Base-by-base conservation (phyloP, 2,329 filamentous ascomycete species). In the Botrytis sinoallii region DNA sequence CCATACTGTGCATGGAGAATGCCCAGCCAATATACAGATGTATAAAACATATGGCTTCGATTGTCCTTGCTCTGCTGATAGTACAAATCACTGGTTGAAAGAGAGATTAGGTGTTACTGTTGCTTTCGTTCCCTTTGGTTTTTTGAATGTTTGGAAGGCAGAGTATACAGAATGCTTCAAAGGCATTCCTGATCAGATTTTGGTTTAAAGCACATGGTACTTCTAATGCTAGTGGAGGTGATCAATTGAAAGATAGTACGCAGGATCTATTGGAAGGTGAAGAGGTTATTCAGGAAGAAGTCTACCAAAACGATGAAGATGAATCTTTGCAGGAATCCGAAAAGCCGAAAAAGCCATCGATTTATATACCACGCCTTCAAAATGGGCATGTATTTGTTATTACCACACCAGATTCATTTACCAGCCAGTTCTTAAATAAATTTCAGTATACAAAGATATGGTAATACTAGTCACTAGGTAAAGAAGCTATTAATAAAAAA, bases 171-270 rank as follows among this genome's bases (percentile, higher is more conserved):
- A 55, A 18, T 55, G 29, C 25, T 52, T 68, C 35, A 48, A 48
- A 44, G n/a, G 5, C 9, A 46, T 44, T 48, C 29, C 40, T 44
- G 44, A 66, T 44, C 29, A 66, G n/a, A 66, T 44, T 44, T 66
- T 66, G 40, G 64, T 66, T 14, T n/a, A 66, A 66, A 44, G 64
- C 64, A 66, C 64, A 66, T 48, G 20, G 29, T 48, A 66, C 40
- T 46, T 5, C 40, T 48, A 66, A 66, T 29, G 40, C n/a, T 22
- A 25, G 32, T 48, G 64, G 32, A 46, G 29, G 64, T 25, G 40
- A 44, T 66, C 40, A 66, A 48, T 48, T 48, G 40, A 16, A 48
- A 32, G 16, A 18, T 29, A 46, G 4, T 29, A 46, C 40, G 22
- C 64, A 32, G 7, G 40, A 10, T 66, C 29, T 44, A 22, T 66